Base-by-base conservation (phyloP, 2,329 filamentous ascomycete species). In the Neofusicoccum cordaticola region DNA sequence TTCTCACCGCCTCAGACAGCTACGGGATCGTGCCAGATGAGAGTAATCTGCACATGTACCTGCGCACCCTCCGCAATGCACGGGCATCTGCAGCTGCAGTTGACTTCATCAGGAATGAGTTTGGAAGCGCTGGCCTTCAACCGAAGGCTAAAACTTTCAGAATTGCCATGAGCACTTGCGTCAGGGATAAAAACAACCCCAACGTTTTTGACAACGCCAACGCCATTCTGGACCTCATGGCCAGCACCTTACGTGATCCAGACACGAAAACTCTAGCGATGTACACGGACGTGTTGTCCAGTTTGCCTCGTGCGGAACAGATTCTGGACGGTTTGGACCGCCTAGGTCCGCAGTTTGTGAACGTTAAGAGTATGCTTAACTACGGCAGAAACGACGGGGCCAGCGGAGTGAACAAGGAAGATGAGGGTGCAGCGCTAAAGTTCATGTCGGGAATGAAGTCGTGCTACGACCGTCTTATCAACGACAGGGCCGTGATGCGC, bases 161-260 rank as follows among this genome's bases (percentile, higher is more conserved):
- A 62, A 84, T 92, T 52, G 92, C 90, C 62, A 87, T 97, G 81
- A 84, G 84, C 67, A 83, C 87, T 4, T 97, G 93, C 75, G 79
- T 86, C 27, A 85, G 89, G 64, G 92, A 97, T 80, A 89, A 88
- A 72, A 87, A 88, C 63, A 97, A 96, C 74, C 81, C 75, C n/a
- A 85, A 88, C 61, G 85, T 86, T 22, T 84, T 96, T 68, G 77
- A 81, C 2, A 83, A 90, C 68, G 90, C 91, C 4, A 86, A 82
- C 58, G 76, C 81, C 58, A 81, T 96, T 31, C 78, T 97, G 31
- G 31, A 64, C 11, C 19, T 50, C n/a, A 64, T 64, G 62, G 44
- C 17, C 34, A 56, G n/a, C 13, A 17, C n/a, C 12, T 42, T 64
- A 9, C 17, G 17, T 35, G 62, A 50, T 31, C 19, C n/a, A 34